Evolutionary conservation across 2,329 filamentous ascomycete species (phyloP).

Genomic region (Xylariaceae sp.): DNA sequence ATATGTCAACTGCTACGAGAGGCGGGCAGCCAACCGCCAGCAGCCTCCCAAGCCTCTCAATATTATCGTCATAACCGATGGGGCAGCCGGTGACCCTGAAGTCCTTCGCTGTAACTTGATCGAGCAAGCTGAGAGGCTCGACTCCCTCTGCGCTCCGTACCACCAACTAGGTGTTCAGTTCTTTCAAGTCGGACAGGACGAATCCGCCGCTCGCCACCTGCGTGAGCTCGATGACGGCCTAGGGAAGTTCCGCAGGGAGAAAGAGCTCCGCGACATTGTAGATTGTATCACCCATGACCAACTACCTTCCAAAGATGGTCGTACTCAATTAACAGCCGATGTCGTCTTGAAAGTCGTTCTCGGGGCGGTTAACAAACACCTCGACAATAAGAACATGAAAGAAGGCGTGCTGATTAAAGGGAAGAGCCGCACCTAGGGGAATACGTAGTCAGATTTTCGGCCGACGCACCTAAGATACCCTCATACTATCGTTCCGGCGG

Average conservation of each 20-base stretch:
- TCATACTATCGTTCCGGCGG: neutral
- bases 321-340: conserved; percentile 16
- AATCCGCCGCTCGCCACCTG: conserved; percentile 68
- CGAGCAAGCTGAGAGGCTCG: conserved; percentile 71
- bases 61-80: conserved; percentile 93
- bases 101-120: conserved; percentile 68
- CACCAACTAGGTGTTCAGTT: conserved; percentile 94
- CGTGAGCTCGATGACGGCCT: conserved; percentile 72
- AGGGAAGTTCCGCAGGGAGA: conserved; percentile 30
- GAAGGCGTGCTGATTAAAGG: conserved; percentile 14
- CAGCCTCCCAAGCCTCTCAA: conserved; percentile 76
- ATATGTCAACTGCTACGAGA: conserved; percentile 68
- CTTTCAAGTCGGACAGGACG: conserved; percentile 87
- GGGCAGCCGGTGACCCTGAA: conserved; percentile 79
- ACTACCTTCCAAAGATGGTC: neutral
- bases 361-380: conserved; percentile 73
- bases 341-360: conserved; percentile 76
- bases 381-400: conserved; percentile 56
- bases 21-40: conserved; percentile 43
- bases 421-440: neutral
- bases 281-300: conserved; percentile 68
- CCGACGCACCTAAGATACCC: neutral
- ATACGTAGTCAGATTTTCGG: neutral
- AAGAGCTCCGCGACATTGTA: conserved; percentile 80
- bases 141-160: conserved; percentile 70